Evolutionary conservation across 2,329 filamentous ascomycete species (phyloP).

Genomic region (Coniochaeta prunicola): DNA sequence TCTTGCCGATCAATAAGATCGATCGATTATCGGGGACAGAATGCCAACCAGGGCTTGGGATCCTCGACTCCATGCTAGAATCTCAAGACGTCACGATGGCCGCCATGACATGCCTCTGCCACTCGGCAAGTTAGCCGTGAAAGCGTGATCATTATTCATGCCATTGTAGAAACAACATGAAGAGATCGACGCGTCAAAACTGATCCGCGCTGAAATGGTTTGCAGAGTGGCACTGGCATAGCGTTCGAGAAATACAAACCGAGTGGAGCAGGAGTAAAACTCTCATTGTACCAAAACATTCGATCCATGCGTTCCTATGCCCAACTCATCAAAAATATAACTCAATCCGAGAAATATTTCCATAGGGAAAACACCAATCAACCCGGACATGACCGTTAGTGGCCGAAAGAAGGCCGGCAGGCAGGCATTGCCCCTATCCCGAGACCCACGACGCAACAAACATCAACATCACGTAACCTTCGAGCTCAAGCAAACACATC

Average conservation of each 20-base stretch:
- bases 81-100: not conserved
- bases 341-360: not conserved
- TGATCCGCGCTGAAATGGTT: not conserved
- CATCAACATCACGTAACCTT: not conserved
- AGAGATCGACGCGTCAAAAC: not conserved
- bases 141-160: not conserved
- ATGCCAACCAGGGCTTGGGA: not conserved
- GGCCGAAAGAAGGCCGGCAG: too few relatives aligned
- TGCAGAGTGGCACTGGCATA: not conserved
- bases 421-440: not conserved
- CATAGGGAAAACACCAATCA: not conserved
- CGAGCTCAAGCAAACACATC: not conserved
- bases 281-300: not conserved
- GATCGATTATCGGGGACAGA: not conserved
- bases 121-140: not conserved
- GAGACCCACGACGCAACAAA: not conserved
- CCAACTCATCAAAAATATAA: not conserved
- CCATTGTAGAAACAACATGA: not conserved
- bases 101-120: not conserved
- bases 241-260: not conserved
- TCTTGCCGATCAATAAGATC: not conserved
- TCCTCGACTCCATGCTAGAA: not conserved
- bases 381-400: not conserved
- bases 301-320: not conserved
- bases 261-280: not conserved